Conservation (phyloP, 2,329 filamentous ascomycete species). For the Blastomyces gilchristii region DNA sequence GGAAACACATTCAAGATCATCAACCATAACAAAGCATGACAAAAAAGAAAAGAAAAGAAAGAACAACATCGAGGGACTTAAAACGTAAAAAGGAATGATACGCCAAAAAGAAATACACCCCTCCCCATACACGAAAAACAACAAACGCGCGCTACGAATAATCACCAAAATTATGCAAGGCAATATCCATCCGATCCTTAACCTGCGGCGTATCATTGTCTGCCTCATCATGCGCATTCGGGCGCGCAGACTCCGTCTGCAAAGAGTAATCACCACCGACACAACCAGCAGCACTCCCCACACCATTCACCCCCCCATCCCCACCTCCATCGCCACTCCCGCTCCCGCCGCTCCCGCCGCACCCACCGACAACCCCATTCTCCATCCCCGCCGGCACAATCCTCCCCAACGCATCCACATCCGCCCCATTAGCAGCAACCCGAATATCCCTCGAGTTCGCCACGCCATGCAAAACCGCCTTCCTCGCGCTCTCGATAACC, state of each 20-base stretch:
- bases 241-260: no score
- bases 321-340: not conserved
- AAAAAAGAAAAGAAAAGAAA: not conserved
- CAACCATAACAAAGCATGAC: not conserved
- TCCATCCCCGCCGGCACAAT: conserved; percentile 42
- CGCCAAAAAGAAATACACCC: no score
- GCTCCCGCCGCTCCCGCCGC: no score
- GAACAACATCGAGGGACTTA: not conserved
- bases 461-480: conserved; percentile 53
- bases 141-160: conserved; percentile 21
- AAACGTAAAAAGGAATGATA: no score
- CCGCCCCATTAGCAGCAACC: conserved; percentile 52
- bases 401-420: conserved; percentile 47
- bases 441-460: conserved; percentile 51
- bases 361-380: not conserved
- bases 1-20: not conserved
- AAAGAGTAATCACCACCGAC: no score
- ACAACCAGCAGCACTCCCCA: not conserved
- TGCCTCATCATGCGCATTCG: conserved; percentile 18
- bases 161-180: conserved; percentile 48
- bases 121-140: no score
- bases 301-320: not conserved
- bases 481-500: conserved; percentile 53
- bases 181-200: conserved; percentile 48
- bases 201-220: conserved; percentile 33